Percentiles rank a stretch among this genome's conserved stretches.
Conservation (phyloP, 108 stramenopile species). For the Conticribra weissflogii region DNA sequence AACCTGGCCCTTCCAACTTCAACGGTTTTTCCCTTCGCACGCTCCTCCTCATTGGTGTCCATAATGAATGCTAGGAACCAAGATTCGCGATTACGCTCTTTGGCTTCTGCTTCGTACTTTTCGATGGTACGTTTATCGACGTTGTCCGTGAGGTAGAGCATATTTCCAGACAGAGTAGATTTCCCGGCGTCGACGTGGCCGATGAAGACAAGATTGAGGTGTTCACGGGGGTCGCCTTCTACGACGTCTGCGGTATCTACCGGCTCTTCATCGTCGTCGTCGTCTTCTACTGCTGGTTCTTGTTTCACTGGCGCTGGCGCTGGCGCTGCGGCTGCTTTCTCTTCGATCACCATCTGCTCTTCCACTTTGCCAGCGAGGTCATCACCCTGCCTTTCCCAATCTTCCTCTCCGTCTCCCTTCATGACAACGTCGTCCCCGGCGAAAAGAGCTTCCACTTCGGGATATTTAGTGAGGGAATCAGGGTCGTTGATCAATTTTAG, state of each 20-base stretch:
- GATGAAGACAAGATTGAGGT: conserved; percentile 98
- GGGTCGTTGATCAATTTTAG: conserved; percentile 78
- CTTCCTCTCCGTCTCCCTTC: conserved; percentile 23
- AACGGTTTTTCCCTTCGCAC: conserved; percentile 99
- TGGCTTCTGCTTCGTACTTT: conserved; percentile 97
- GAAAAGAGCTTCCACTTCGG: conserved; percentile 69
- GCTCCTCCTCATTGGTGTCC: conserved; percentile 99
- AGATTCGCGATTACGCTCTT: conserved; percentile 98
- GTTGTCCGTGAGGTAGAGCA: conserved; percentile 96
- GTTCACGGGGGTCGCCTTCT: conserved; percentile 97
- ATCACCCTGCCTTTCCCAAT: conserved; percentile 33
- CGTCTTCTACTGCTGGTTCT: conserved; percentile 45
- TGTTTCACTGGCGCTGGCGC: conserved; percentile 26
- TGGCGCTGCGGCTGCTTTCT: conserved; percentile 26
- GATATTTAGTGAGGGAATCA: conserved; percentile 76
- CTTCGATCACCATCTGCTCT: conserved; percentile 57
- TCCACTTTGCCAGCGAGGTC: conserved; percentile 34
- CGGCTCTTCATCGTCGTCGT: conserved; percentile 39
- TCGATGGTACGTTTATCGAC: conserved; percentile 99
- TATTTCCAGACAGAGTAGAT: conserved; percentile 96
- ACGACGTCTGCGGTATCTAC: conserved; percentile 41
- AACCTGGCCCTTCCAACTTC: conserved; percentile 99
- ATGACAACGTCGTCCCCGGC: conserved; percentile 5
- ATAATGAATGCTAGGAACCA: conserved; percentile 99
- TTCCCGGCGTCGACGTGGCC: conserved; percentile 99